A percentile compares a stretch with the other conserved stretches of the same genome.
Conservation (phyloP, 306 rosid genomes). For the Prosopis cineraria region DNA sequence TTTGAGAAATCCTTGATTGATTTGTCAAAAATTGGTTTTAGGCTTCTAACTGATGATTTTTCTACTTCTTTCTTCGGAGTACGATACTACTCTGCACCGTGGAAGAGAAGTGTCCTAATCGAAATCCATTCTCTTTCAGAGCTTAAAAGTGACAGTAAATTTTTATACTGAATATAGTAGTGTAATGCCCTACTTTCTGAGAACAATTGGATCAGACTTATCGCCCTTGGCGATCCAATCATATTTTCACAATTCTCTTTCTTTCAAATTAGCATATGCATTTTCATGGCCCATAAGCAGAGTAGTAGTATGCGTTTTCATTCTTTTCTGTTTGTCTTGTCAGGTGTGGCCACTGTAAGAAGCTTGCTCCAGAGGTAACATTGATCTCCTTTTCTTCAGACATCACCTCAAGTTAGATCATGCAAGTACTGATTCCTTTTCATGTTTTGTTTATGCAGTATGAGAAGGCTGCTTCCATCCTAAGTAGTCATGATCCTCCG, state of each 20-base stretch:
- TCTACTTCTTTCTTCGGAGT: neutral
- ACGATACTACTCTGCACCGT: neutral
- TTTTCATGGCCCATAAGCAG: neutral
- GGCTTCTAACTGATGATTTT: neutral
- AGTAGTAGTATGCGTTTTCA: neutral
- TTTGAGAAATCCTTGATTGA: neutral
- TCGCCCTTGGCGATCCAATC: neutral
- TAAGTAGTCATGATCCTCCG: constrained; percentile 75
- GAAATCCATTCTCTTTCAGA: neutral
- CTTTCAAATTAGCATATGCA: constrained; percentile 6
- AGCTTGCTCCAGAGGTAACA: constrained; percentile 89
- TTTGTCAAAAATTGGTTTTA: neutral
- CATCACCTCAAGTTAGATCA: neutral
- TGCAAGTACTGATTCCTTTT: constrained; percentile 26
- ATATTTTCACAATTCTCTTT: neutral
- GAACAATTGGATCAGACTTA: neutral
- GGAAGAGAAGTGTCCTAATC: neutral
- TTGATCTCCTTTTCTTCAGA: constrained; percentile 9
- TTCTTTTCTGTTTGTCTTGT: neutral
- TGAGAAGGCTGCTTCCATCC: constrained; percentile 82
- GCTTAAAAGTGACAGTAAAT: neutral
- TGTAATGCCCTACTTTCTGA: neutral
- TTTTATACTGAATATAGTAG: neutral
- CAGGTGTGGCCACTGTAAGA: constrained; percentile 99
- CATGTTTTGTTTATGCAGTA: constrained; percentile 49